Conservation (phyloP, 495 filamentous ascomycete genomes). For the Xylaria grammica region DNA sequence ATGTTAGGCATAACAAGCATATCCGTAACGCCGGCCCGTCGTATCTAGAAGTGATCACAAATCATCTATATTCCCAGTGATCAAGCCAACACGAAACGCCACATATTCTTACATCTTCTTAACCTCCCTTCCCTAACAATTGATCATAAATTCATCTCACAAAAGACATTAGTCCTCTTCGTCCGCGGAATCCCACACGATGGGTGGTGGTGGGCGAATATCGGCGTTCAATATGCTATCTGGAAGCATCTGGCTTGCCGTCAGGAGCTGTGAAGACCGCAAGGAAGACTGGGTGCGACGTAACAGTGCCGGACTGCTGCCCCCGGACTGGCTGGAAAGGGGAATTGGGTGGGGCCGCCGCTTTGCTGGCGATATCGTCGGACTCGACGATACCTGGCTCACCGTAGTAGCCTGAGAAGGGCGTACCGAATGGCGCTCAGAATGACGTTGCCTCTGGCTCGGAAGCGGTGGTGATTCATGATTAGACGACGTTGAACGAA, state of each 20-base stretch:
- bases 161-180: not conserved
- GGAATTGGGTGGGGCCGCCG: slow-evolving; percentile 33
- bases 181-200: slow-evolving; percentile 53
- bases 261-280: slow-evolving; percentile 49
- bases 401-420: slow-evolving; percentile 55
- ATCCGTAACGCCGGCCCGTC: not conserved
- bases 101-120: not conserved
- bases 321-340: slow-evolving; percentile 21
- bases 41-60: not conserved
- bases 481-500: slow-evolving; percentile 14
- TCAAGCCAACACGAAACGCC: not conserved
- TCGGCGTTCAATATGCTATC: slow-evolving; percentile 60
- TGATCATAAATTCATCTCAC: not conserved
- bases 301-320: slow-evolving; percentile 30
- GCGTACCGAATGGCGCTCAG: slow-evolving; percentile 27
- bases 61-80: not conserved
- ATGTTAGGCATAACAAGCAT: not conserved
- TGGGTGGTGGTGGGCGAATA: slow-evolving; percentile 46
- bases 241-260: slow-evolving; percentile 56
- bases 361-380: slow-evolving; percentile 34
- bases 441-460: slow-evolving; percentile 18
- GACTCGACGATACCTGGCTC: slow-evolving; percentile 39
- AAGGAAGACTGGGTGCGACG: slow-evolving; percentile 32
- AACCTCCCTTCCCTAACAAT: not conserved
- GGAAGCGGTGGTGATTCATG: slow-evolving; percentile 19